Evolutionary conservation across 83 land plant genomes (phyloP).

Genomic region (Picea abies): DNA sequence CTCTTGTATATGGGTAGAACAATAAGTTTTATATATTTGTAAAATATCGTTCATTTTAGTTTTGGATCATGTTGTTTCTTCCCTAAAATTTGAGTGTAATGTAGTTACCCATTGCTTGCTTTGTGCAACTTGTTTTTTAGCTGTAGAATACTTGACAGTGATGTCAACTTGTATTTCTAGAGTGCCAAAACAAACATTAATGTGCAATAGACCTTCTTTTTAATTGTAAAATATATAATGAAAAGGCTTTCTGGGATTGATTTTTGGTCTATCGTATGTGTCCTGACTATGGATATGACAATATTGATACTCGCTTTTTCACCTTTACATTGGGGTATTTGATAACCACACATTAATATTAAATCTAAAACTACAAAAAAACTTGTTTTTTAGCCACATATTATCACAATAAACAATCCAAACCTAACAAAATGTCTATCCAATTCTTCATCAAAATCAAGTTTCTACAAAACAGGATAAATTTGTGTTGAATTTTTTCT

Average conservation of each 20-base stretch:
- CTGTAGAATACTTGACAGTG: background rate
- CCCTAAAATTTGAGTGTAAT: background rate
- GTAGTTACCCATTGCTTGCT: background rate
- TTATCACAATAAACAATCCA: slow-evolving; percentile 55
- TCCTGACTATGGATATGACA: background rate
- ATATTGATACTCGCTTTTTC: background rate
- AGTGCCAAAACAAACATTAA: slow-evolving; percentile 71
- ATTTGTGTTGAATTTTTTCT: background rate
- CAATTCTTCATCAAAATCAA: slow-evolving; percentile 40
- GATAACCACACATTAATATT: background rate
- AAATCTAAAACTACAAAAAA: background rate
- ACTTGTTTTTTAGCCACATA: slow-evolving; percentile 34
- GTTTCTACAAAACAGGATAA: slow-evolving; percentile 56
- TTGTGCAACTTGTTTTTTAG: background rate
- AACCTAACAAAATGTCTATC: slow-evolving; percentile 28
- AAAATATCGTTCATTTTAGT: background rate
- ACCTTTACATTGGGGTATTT: background rate
- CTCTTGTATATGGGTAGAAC: slow-evolving; percentile 86
- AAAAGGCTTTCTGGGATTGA: slow-evolving; percentile 62
- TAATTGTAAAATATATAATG: slow-evolving; percentile 64
- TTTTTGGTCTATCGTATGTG: slow-evolving; percentile 45
- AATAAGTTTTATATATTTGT: slow-evolving; percentile 52
- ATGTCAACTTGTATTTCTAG: slow-evolving; percentile 25
- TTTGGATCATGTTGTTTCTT: background rate
- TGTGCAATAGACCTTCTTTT: slow-evolving; percentile 65